Conservation (phyloP, 768 basidiomycete species). For the Suillus placidus region DNA sequence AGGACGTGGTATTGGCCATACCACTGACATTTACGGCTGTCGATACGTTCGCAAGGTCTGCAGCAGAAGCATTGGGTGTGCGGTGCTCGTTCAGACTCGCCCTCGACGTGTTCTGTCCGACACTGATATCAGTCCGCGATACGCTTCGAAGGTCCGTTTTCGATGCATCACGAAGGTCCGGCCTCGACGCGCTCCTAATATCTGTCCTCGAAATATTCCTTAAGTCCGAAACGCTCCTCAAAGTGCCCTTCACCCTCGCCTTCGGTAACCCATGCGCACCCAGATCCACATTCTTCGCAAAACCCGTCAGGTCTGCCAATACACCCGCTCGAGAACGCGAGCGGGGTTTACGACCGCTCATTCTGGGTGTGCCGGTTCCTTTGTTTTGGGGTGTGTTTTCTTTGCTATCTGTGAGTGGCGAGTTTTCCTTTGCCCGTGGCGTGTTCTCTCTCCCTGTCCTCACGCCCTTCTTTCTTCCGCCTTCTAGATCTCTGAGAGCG, state of each 20-base stretch:
- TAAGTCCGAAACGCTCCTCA: conserved; percentile 44
- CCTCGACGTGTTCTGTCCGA: conserved; percentile 8
- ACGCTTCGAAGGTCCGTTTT: not conserved
- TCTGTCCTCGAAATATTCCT: conserved; percentile 16
- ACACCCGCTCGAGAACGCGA: conserved; percentile 32
- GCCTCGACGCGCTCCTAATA: conserved; percentile 10
- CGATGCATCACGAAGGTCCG: not conserved
- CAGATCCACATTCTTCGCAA: conserved; percentile 35
- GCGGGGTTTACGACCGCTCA: conserved; percentile 33
- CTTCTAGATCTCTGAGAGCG: not conserved
- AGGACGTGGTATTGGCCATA: conserved; percentile 8
- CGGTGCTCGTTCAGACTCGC: conserved; percentile 21
- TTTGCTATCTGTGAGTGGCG: not conserved
- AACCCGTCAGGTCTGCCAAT: conserved; percentile 44
- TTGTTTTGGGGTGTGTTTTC: conserved; percentile 33
- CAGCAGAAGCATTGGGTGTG: conserved; percentile 13
- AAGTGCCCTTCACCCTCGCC: conserved; percentile 28
- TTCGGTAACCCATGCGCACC: conserved; percentile 29
- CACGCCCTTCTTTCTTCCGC: not conserved
- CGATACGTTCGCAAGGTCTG: conserved; percentile 22
- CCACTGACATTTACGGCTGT: conserved; percentile 9
- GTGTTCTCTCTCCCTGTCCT: not conserved
- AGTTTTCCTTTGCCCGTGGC: conserved; percentile 15
- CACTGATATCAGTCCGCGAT: not conserved
- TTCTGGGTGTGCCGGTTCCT: conserved; percentile 15